Evolutionary conservation across 768 basidiomycete genomes (phyloP), one percentile per base, ranked within the genome.

Genomic region (Rhodocollybia butyracea): DNA sequence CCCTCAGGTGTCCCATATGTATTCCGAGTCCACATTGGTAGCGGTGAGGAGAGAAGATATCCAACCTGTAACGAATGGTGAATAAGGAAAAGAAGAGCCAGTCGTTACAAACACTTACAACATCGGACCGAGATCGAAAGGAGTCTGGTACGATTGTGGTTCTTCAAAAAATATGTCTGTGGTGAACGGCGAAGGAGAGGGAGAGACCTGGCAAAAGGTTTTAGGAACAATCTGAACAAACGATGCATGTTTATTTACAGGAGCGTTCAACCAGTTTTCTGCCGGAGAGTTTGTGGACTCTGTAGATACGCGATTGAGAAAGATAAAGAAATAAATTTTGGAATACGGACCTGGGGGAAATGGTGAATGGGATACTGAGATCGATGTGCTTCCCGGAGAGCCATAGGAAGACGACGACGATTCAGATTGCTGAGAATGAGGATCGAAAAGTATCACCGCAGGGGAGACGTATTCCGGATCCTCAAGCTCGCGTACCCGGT

Each of bases 21-120:
- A 89, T 71, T 53, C 84, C 86, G 7, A 91, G 72, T 43, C 88
- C 85, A 60, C 82, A 85, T 68, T 91, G 90, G 60, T 84, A 84
- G 48, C 82, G 82, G 65, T 91, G 88, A 13, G 85, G 83, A 19
- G 87, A 68, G 61, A 91, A 89, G 42, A 90, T 85, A 61, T 90
- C 85, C 57, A 91, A 67, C 52, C 89, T 92, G 63, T 61, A 57
- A 57, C 10, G 22, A 57, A 64, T 50, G 56, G 54, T 47, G 22
- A 53, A 47, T 29, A 43, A 58, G 59, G 54, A 57, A 34, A 26
- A 48, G 27, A 36, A 48, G 46, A 46, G 40, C 52, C 40, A 58
- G 41, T 59, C 48, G 55, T 61, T 31, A 45, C 55, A 30, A 26
- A 55, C 26, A 71, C 83, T 64, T 68, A 89, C 87, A 89, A 74